Evolutionary conservation across 2,329 filamentous ascomycete genomes (phyloP).

Genomic region (Volutella citrinella): DNA sequence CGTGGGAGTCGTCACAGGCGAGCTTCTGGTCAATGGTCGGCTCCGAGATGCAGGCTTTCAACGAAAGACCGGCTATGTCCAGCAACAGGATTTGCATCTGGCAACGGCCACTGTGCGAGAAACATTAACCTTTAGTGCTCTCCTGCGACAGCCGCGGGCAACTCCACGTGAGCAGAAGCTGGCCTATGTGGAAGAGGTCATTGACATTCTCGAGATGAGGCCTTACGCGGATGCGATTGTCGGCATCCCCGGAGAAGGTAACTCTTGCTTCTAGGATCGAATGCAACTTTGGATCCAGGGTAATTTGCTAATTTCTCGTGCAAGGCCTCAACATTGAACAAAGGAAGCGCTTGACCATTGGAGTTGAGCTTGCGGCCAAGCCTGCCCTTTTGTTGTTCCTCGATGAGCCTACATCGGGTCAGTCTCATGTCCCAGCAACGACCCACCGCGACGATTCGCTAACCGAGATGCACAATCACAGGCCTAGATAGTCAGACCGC

Average conservation of each 20-base stretch:
- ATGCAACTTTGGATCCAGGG: too few species aligned
- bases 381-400: conserved; percentile 47
- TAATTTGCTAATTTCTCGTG: too few species aligned
- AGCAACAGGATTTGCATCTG: conserved; percentile 56
- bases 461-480: background rate
- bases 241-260: conserved; percentile 34
- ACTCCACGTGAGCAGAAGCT: conserved; percentile 45
- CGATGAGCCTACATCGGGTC: conserved; percentile 50
- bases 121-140: conserved; percentile 36
- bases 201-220: conserved; percentile 49
- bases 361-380: conserved; percentile 39
- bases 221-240: conserved; percentile 53
- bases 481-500: conserved; percentile 55
- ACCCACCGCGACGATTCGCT: too few species aligned
- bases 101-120: conserved; percentile 41
- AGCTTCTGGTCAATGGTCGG: conserved; percentile 65
- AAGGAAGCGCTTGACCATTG: conserved; percentile 47
- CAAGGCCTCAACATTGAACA: conserved; percentile 45
- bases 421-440: too few species aligned
- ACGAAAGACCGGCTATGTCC: conserved; percentile 67
- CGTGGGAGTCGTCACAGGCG: conserved; percentile 65
- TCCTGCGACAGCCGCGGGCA: conserved; percentile 39
- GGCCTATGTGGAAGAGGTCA: conserved; percentile 49
- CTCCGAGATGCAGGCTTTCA: conserved; percentile 64
- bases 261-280: too few species aligned